Percentiles rank a stretch among this genome's conserved stretches.
phyloP scores from a whole-genome alignment of 1,139 yeast species.

The Hansenula lynferdii region DNA sequence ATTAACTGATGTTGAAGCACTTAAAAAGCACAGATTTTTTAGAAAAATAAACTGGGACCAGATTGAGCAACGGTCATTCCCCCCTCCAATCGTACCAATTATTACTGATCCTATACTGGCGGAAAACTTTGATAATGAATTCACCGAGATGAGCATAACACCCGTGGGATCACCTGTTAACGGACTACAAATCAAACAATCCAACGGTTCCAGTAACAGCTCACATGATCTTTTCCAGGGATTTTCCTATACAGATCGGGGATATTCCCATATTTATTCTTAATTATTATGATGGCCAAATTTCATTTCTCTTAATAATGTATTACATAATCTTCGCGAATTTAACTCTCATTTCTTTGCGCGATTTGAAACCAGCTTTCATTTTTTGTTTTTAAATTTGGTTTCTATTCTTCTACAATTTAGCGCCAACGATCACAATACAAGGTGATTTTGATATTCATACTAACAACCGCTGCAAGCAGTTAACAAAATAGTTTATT shows the following conservation, averaged over 20 bases:
- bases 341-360: too few species aligned
- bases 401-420: too few species aligned
- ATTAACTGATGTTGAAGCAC: constrained; percentile 50
- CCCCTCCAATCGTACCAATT: constrained; percentile 83
- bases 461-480: too few species aligned
- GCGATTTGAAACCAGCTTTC: too few species aligned
- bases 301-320: not conserved
- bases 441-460: too few species aligned
- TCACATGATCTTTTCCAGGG: constrained; percentile 22
- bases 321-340: not conserved
- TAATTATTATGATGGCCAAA: not conserved
- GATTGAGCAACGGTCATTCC: constrained; percentile 38
- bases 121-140: constrained; percentile 86
- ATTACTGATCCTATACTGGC: constrained; percentile 86
- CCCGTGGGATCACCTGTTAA: constrained; percentile 20
- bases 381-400: too few species aligned
- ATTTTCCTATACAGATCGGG: constrained; percentile 34
- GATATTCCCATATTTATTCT: constrained; percentile 21
- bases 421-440: too few species aligned
- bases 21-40: constrained; percentile 74
- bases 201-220: not conserved
- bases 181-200: constrained; percentile 8
- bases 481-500: too few species aligned
- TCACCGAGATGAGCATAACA: constrained; percentile 61
- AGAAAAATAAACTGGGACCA: constrained; percentile 74